phyloP scores from a whole-genome alignment of 179 eudicot genomes.

The Heliamphora pulchella region DNA sequence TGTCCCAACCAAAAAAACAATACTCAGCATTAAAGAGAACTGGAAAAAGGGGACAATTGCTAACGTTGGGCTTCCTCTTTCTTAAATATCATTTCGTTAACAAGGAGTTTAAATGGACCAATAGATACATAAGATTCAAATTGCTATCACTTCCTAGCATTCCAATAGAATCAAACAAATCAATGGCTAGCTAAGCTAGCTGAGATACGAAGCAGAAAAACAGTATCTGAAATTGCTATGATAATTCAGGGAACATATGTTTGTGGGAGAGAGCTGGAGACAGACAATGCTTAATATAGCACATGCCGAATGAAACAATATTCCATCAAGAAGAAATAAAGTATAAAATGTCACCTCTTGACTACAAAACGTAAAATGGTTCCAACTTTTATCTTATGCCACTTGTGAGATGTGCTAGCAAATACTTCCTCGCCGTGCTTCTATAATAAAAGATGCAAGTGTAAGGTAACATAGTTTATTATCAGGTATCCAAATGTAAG shows the following conservation, averaged over 20 bases:
- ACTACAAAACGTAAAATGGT: slow-evolving; percentile 58
- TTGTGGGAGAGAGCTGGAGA: not conserved
- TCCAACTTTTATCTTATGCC: slow-evolving; percentile 68
- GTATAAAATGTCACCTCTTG: slow-evolving; percentile 48
- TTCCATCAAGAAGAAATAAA: not conserved
- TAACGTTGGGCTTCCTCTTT: not conserved
- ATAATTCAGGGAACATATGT: not conserved
- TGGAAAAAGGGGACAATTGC: not conserved
- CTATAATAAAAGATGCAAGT: slow-evolving; percentile 36
- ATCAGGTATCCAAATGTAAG: too few relatives aligned
- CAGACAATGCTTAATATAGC: not conserved
- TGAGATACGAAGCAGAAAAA: not conserved
- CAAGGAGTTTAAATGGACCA: not conserved
- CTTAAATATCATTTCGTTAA: not conserved
- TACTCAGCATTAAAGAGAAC: not conserved
- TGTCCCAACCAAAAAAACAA: not conserved
- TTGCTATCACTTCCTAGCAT: not conserved
- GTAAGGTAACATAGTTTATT: not conserved
- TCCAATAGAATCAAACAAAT: not conserved
- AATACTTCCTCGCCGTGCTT: slow-evolving; percentile 50
- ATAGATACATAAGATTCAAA: not conserved
- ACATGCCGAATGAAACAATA: not conserved
- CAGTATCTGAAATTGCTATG: not conserved
- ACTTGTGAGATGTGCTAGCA: slow-evolving; percentile 52
- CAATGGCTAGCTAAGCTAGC: not conserved